Evolutionary conservation across 345 rosid genomes (phyloP), one percentile per base, ranked within the genome.

Genomic region (Lepidium sativum): DNA sequence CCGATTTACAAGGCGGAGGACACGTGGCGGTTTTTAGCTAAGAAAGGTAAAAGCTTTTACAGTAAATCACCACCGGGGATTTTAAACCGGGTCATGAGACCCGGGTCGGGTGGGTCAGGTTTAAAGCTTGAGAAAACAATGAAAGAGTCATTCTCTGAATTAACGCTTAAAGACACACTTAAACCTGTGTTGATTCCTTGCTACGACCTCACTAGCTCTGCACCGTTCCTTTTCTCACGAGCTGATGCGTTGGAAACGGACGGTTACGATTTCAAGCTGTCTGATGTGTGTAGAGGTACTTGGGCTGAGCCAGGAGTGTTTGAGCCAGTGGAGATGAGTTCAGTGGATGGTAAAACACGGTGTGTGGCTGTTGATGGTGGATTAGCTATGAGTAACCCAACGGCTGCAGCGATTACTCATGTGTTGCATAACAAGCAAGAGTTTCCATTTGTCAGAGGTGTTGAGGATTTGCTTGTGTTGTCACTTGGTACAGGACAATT

Each of bases 361-460:
- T 92, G 98, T 55, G 63, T 89, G 33, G 98, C 97, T 11, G 89
- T 92, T n/a, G 98, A 89, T 41, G 97, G 98, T 8, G 97, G 94
- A 0, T 75, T 89, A 20, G 88, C 89, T 0, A 92, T 87, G 98
- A 87, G 83, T 64, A 92, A 92, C 76, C 98, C 97, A 0, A 73
- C 98, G 21, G 82, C 92, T 9, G 98, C 98, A 1, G 97, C 98
- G 17, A 89, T 92, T 17, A 92, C 98, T 62, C 98, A 92, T 75
- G 98, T 92, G 63, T 74, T 92, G 61, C 98, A 92, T 62, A 92
- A 92, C 68, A 92, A 92, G 74, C 88, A 92, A 55, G 98, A 92
- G 79, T 92, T 92, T 48, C 98, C 98, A 1, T 89, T 89, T 39
- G 98, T 92, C 41, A 82, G 96, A 62, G 98, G 98, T 0, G 91